phyloP scores from a whole-genome alignment of 345 rosid genomes.

The Euphorbia pulcherrima region DNA sequence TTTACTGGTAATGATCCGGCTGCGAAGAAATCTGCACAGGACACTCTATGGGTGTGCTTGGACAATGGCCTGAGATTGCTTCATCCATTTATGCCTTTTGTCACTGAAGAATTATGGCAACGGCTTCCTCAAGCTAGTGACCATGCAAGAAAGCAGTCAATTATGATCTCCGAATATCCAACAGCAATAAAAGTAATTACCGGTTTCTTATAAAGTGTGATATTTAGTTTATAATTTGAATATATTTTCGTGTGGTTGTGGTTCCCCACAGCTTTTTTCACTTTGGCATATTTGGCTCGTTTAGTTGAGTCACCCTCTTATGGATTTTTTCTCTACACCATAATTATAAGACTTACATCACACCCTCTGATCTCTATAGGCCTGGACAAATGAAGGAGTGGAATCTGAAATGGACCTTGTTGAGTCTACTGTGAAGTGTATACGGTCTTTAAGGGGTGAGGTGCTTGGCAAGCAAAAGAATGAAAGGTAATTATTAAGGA shows the following conservation, averaged over 20 bases:
- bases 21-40: constrained; percentile 59
- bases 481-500: constrained; percentile 49
- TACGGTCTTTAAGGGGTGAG: constrained; percentile 72
- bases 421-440: constrained; percentile 58
- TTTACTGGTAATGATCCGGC: constrained; percentile 51
- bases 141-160: constrained; percentile 53
- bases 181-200: constrained; percentile 53
- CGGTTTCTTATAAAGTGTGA: background rate
- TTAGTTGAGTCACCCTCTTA: background rate
- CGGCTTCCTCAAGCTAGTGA: constrained; percentile 59
- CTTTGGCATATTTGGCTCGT: background rate
- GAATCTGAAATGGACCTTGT: constrained; percentile 78
- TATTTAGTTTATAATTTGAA: too few relatives aligned
- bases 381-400: constrained; percentile 60
- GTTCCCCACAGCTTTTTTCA: background rate
- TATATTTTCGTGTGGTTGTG: too few relatives aligned
- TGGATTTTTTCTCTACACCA: background rate
- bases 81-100: constrained; percentile 95
- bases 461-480: constrained; percentile 68
- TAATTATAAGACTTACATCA: background rate
- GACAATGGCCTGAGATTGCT: constrained; percentile 86
- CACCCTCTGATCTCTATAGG: constrained; percentile 29
- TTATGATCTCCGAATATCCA: constrained; percentile 78
- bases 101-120: constrained; percentile 96
- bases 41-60: constrained; percentile 72